Base-by-base conservation (phyloP, 31 red algal species). In the Asparagopsis taxiformis region DNA sequence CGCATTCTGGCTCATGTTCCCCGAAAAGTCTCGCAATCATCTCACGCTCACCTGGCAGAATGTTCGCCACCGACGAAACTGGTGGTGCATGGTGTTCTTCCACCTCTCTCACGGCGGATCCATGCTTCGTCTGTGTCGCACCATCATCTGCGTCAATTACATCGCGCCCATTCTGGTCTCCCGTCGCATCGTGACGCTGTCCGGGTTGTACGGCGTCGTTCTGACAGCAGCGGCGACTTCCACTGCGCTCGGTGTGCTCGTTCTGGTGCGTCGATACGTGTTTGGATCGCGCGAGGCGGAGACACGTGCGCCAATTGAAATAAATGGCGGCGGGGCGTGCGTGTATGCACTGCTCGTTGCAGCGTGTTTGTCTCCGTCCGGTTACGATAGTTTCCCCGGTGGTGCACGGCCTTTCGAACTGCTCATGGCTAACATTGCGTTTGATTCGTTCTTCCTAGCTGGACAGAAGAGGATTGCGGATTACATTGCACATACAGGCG, bases 401-500 rank as follows among this genome's bases (percentile, higher is more conserved):
- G 72, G 72, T 31, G 72, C 72, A 2, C 71, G 72, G 13, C 84
- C 84, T 23, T 88, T 88, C 35, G 84, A 88, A 39, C 44, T 88
- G 62, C 72, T 88, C 26, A 88, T 88, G 84, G 51, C 78, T 37
- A 88, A 88, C 33, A 51, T 88, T 62, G 50, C 74, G 56, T 88
- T 88, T 51, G 84, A 88, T 51, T 77, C 84, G 31, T 88, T 69
- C 37, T 88, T 88, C 58, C 65, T 88, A 0, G 84, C 84, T 1
- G 84, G 84, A 29, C 33, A 88, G 31, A 88, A 78, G 43, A 36
- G 63, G 21, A 78, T 88, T 56, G 84, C 84, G n/a, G 84, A 88
- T 54, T 88, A 88, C 59, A 88, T 65, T 55, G 72, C 84, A 0
- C 84, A 88, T 65, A 88, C 84, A 2, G 84, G 84, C 28, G 84